Percentiles rank a stretch among this genome's conserved stretches.
phyloP scores from a whole-genome alignment of 306 rosid species.

The Senna siamea region DNA sequence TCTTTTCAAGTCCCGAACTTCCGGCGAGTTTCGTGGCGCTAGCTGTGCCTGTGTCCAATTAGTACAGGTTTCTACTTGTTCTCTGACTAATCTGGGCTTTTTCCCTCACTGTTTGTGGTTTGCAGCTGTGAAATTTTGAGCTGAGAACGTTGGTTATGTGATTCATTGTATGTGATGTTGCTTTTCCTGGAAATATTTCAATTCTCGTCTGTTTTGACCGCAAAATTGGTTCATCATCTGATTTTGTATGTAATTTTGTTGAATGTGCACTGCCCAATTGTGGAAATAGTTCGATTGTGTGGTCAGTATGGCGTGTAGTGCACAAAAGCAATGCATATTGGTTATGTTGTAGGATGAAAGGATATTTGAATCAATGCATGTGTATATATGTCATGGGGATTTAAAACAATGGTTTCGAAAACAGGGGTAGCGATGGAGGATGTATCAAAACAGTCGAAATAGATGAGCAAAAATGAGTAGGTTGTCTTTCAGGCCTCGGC shows the following conservation, averaged over 20 bases:
- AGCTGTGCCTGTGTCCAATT: neutral
- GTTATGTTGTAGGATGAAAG: neutral
- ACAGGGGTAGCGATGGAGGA: constrained; percentile 20
- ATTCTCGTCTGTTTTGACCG: neutral
- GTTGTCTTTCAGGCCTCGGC: constrained; percentile 60
- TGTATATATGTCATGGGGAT: neutral
- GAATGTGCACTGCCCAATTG: constrained; percentile 20
- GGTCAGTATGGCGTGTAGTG: neutral
- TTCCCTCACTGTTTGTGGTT: neutral
- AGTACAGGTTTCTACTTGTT: neutral
- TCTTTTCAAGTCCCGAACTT: neutral
- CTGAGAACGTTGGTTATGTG: neutral
- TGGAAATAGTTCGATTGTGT: neutral
- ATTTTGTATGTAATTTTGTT: neutral
- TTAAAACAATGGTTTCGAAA: neutral
- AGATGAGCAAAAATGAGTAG: constrained; percentile 57
- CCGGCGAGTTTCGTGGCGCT: constrained; percentile 3
- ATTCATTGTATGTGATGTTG: neutral
- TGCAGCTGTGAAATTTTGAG: neutral
- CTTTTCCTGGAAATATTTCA: neutral
- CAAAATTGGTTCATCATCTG: neutral
- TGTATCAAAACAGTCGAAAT: constrained; percentile 33
- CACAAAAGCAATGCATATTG: constrained; percentile 5
- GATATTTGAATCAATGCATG: neutral
- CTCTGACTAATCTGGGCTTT: neutral